These are phyloP conservation scores for Rhodotorula babjevae DNA, from an alignment of 768 basidiomycete species.

Conservation along the genomic window DNA sequence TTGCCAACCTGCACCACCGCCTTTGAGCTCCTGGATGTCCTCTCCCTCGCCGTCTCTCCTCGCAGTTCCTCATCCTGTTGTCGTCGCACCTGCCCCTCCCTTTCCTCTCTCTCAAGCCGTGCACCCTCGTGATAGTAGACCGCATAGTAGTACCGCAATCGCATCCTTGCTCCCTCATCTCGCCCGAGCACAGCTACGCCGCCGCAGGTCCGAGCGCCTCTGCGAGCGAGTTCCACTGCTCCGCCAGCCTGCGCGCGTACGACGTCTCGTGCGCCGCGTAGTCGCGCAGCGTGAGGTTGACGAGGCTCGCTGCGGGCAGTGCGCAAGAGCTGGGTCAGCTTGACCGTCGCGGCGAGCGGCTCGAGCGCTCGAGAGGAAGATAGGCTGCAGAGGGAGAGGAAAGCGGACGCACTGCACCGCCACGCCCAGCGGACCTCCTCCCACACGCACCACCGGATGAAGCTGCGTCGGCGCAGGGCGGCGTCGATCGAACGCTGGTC, in stretches of 20 bases:
- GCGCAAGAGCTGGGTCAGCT: no score
- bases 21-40: no score
- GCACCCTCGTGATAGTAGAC: no score
- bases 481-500: constrained; percentile 76
- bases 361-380: no score
- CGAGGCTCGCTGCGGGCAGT: neutral
- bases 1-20: neutral
- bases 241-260: neutral
- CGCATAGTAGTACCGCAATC: no score
- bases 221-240: constrained; percentile 8
- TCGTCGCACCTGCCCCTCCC: no score
- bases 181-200: neutral
- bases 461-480: constrained; percentile 71
- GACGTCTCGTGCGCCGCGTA: neutral
- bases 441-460: constrained; percentile 56
- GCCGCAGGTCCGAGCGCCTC: constrained; percentile 1
- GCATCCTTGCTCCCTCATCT: no score
- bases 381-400: neutral
- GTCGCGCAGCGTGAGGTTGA: constrained; percentile 1
- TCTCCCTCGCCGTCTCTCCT: neutral
- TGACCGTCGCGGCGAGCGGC: neutral
- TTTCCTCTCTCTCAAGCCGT: no score
- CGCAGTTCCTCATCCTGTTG: no score
- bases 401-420: constrained; percentile 16
- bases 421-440: constrained; percentile 24